phyloP scores from a whole-genome alignment of 306 rosid genomes.

The Ormosia semicastrata region DNA sequence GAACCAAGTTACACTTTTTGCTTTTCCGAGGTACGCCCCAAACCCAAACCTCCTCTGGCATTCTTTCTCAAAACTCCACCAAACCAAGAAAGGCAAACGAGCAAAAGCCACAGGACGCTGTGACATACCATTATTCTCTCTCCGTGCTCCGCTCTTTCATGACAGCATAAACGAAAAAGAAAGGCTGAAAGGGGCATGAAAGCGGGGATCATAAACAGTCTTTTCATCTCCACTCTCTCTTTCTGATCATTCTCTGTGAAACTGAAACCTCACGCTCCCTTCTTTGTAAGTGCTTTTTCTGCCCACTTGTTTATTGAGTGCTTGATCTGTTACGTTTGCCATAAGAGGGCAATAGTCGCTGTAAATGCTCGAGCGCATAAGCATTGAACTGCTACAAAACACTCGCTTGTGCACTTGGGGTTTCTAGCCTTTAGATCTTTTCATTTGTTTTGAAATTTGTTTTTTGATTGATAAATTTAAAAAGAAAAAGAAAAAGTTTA shows the following conservation, averaged over 20 bases:
- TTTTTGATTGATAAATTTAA: neutral
- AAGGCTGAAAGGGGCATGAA: neutral
- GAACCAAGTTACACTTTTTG: conserved; percentile 23
- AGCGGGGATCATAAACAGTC: neutral
- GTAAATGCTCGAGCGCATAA: too few species aligned
- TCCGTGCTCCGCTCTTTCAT: neutral
- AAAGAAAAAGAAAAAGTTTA: neutral
- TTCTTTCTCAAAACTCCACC: conserved; percentile 21
- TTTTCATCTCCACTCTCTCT: neutral
- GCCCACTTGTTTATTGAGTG: neutral
- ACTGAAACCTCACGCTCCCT: neutral
- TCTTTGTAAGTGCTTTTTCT: conserved; percentile 25
- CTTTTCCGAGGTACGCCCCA: conserved; percentile 50
- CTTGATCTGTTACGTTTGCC: neutral
- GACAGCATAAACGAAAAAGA: neutral
- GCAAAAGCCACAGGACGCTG: neutral
- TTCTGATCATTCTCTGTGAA: neutral
- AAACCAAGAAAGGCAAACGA: conserved; percentile 7
- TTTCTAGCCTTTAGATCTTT: too few species aligned
- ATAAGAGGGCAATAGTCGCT: too few species aligned
- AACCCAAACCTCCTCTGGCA: neutral
- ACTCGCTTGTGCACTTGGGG: neutral
- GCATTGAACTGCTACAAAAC: too few species aligned
- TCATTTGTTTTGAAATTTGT: neutral
- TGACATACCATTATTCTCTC: neutral